Percentiles rank a stretch among this genome's conserved stretches.
Evolutionary conservation across 495 filamentous ascomycete genomes (phyloP).

Genomic region (Opeltia flavorubescens): DNA sequence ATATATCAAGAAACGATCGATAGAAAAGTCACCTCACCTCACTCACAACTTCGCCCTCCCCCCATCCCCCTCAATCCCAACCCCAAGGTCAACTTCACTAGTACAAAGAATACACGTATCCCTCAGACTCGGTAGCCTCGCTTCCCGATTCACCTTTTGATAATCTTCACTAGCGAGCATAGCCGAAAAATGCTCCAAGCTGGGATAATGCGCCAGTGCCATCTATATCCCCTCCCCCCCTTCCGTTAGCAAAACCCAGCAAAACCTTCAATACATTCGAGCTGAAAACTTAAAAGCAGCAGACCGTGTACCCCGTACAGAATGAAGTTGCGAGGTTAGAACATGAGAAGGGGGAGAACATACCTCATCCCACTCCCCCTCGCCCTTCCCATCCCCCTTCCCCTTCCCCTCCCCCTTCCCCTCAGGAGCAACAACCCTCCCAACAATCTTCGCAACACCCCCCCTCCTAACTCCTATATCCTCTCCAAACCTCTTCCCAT

Average conservation of each 20-base stretch:
- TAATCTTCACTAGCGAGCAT: conserved; percentile 51
- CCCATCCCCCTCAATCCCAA: no score
- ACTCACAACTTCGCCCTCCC: no score
- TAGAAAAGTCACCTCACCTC: no score
- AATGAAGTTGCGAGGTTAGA: background rate
- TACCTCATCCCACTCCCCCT: conserved; percentile 9
- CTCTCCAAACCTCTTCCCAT: conserved; percentile 42
- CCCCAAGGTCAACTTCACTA: conserved; percentile 36
- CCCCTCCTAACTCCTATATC: conserved; percentile 38
- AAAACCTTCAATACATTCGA: no score
- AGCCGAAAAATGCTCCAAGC: conserved; percentile 45
- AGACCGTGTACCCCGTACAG: no score
- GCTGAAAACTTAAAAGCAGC: no score
- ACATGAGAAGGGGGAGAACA: background rate
- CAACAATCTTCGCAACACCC: conserved; percentile 48
- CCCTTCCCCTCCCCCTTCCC: conserved; percentile 4
- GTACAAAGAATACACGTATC: conserved; percentile 53
- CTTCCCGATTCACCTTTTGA: conserved; percentile 44
- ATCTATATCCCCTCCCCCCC: conserved; percentile 27
- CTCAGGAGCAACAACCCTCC: conserved; percentile 30
- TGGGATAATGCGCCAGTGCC: conserved; percentile 54
- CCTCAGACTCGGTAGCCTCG: conserved; percentile 38
- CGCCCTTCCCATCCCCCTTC: background rate
- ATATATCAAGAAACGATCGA: no score
- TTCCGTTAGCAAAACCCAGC: background rate